These are phyloP conservation scores for Vigna angularis DNA, from an alignment of 306 rosid genomes.

Conservation along the genomic window DNA sequence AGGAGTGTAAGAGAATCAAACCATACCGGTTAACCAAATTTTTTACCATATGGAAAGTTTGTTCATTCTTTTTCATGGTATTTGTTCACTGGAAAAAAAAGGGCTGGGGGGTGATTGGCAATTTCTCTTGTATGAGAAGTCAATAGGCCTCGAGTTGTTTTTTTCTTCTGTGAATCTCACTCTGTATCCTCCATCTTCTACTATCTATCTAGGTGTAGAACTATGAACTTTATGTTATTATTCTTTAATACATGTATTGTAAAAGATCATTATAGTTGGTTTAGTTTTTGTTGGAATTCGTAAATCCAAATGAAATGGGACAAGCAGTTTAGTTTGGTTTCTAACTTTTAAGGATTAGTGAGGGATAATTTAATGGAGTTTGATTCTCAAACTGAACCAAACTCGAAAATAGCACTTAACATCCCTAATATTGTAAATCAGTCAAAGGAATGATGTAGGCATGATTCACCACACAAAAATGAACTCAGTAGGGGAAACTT, in stretches of 20 bases:
- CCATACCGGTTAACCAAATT: not conserved
- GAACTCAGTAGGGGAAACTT: slow-evolving; percentile 16
- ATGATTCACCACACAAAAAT: slow-evolving; percentile 2
- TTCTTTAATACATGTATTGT: not conserved
- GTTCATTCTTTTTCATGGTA: not conserved
- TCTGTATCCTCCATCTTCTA: not conserved
- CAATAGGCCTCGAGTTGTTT: too few species aligned
- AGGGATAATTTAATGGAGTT: slow-evolving; percentile 19
- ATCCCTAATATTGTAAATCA: not conserved
- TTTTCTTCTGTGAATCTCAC: slow-evolving; percentile 1
- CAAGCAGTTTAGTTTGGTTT: slow-evolving; percentile 12
- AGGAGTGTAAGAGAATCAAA: slow-evolving; percentile 21
- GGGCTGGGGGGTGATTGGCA: too few species aligned
- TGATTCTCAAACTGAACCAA: slow-evolving; percentile 16
- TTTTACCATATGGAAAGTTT: not conserved
- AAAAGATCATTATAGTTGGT: slow-evolving; percentile 3
- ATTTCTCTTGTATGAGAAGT: too few species aligned
- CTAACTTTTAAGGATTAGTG: slow-evolving; percentile 18
- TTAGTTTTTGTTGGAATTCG: not conserved
- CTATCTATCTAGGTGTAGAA: not conserved
- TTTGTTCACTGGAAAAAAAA: not conserved
- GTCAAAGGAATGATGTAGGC: not conserved
- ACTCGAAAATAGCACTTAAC: not conserved
- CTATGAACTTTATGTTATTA: slow-evolving; percentile 17
- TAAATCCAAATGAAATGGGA: slow-evolving; percentile 11